A percentile compares a stretch with the other conserved stretches of the same genome.
These are phyloP conservation scores for Peronospora destructor DNA, from an alignment of 352 stramenopile species.

Conservation along the genomic window DNA sequence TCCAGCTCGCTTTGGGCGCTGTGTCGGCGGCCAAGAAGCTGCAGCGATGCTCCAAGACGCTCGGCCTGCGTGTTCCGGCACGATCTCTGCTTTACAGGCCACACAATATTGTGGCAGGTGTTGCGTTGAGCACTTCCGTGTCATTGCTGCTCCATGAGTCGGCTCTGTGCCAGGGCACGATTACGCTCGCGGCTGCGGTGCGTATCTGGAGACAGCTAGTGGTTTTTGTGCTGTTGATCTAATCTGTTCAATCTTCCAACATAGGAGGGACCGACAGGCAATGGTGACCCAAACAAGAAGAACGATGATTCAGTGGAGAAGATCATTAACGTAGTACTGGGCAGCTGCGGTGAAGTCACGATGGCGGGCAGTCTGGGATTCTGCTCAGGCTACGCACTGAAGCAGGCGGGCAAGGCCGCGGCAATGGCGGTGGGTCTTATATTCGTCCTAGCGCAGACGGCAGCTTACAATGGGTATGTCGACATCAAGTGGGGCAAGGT, in stretches of 20 bases:
- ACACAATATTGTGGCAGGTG: constrained; percentile 35
- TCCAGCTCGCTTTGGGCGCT: constrained; percentile 30
- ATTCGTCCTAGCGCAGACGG: constrained; percentile 74
- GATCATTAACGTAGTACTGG: constrained; percentile 58
- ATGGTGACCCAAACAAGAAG: constrained; percentile 30
- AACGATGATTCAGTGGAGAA: constrained; percentile 48
- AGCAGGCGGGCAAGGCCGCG: constrained; percentile 74
- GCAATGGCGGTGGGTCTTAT: constrained; percentile 65
- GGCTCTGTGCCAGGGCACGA: constrained; percentile 46
- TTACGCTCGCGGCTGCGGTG: constrained; percentile 28
- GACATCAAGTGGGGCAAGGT: constrained; percentile 87
- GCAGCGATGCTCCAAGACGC: constrained; percentile 24
- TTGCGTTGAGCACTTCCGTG: constrained; percentile 41
- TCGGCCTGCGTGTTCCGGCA: constrained; percentile 27
- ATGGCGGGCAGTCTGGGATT: constrained; percentile 68
- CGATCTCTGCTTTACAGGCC: no score
- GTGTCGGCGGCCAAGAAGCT: constrained; percentile 27
- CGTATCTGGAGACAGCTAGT: not conserved
- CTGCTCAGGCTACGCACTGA: constrained; percentile 77
- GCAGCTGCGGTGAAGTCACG: constrained; percentile 60
- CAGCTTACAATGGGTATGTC: constrained; percentile 83
- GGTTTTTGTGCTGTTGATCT: not conserved
- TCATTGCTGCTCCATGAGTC: constrained; percentile 33
- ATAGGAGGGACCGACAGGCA: constrained; percentile 25
- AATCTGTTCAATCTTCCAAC: constrained; percentile 1